Evolutionary conservation across 495 filamentous ascomycete genomes (phyloP), one percentile per base, ranked within the genome.

Genomic region (Daldinia childiae): DNA sequence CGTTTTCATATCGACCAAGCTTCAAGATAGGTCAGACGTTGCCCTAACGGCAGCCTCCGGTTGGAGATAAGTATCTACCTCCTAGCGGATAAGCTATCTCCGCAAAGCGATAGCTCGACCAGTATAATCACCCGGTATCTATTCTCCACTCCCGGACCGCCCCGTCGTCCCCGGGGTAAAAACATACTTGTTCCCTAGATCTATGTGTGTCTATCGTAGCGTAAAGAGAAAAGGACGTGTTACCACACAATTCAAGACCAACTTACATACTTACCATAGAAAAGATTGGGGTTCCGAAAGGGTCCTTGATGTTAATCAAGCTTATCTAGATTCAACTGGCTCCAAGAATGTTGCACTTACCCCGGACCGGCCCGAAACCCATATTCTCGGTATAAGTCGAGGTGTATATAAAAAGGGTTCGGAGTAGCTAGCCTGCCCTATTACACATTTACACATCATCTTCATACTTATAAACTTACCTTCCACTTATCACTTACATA

Each of bases 111-210:
- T 64, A 72, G 12, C 8, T 48, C 21, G 27, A 36, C 56, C 38
- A 64, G 52, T 34, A 59, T 59, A 54, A 69, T 69, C 60, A 30
- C 43, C 62, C 58, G 41, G 58, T 64, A 58, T 67, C 58, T 30
- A 21, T 64, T 66, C 69, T 61, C 69, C 69, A 68, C 64, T 39
- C 30, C 62, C 69, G 69, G 69, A 41, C 69, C 55, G 69, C 64
- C 69, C 69, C 69, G 69, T 68, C 45, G 14, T 41, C 45, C 45
- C 64, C 32, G 52, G 45, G 26, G 45, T 24, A 61, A 12, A 12
- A 29, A 7, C 6, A n/a, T 30, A 7, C 5, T 24, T 54, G 41
- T 15, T 27, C 27, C 6, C 27, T 55, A 48, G 45, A 38, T 6
- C 24, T 38, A 48, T 1, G 4, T 41, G 1, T 27, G 36, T 11